Base-by-base conservation (phyloP, 108 stramenopile genomes). In the Cyclotella atomus region DNA sequence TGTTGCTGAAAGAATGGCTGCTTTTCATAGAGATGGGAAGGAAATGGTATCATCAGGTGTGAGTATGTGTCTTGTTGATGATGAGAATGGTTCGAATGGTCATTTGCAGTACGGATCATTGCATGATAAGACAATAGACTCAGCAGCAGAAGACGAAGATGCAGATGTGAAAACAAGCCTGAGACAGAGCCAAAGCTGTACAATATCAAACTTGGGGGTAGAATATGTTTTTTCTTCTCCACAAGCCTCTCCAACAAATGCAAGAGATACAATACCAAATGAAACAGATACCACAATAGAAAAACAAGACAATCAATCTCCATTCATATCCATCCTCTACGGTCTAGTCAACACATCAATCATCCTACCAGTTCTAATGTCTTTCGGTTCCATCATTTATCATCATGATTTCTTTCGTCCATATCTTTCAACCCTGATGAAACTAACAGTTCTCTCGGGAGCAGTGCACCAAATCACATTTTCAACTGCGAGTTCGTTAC, bases 401-500 rank as follows among this genome's bases (percentile, higher is more conserved):
- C 89, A 87, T 25, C 88, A 96, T 68, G 81, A 87, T 4, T 83
- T 82, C 50, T 96, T 92, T 76, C 67, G 74, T 29, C 90, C 91
- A 0, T 92, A 93, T 70, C 84, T 89, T n/a, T 90, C 92, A 0
- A 78, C 81, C 17, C 49, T 96, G 41, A 86, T 96, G 47, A 91
- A 96, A 70, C 76, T 96, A 16, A 93, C 92, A 4, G 61, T 93
- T 12, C 72, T 93, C 3, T 90, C 87, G 46, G 93, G 91, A 28
- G 86, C 94, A 49, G 84, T 99, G 44, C 98, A 99, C 76, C 98
- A 99, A 85, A 35, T 95, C 3, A 88, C 88, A 32, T 99, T 99
- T 81, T 89, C 90, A 14, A 61, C 90, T 15, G 74, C 95, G 28
- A 88, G 86, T 54, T 81, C 88, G 9, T 74, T 99, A 17, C 93